Percentiles rank a stretch among this genome's conserved stretches.
These are phyloP conservation scores for Chaetothyriales sp. DNA, from an alignment of 2,329 filamentous ascomycete genomes.

Conservation along the genomic window DNA sequence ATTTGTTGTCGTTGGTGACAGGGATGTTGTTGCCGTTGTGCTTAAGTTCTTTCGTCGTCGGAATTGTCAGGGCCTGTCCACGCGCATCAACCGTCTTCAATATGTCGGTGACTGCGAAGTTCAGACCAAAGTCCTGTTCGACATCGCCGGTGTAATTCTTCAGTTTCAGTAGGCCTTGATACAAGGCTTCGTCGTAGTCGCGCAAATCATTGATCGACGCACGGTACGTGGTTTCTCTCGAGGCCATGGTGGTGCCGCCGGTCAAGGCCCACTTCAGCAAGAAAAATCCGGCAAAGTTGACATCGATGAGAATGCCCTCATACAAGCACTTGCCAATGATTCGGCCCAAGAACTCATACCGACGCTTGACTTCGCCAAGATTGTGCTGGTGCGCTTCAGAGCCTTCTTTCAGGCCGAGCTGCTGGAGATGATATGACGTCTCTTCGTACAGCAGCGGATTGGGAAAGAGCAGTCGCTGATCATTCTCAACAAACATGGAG, in stretches of 20 bases:
- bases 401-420: conserved; percentile 36
- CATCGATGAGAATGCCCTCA: conserved; percentile 87
- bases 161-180: conserved; percentile 58
- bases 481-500: conserved; percentile 67
- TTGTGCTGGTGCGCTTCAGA: conserved; percentile 44
- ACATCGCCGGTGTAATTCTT: conserved; percentile 44
- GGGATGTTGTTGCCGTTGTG: conserved; percentile 59
- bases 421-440: conserved; percentile 41
- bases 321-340: conserved; percentile 95
- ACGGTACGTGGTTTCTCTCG: conserved; percentile 61
- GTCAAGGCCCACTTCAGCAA: conserved; percentile 85
- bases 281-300: conserved; percentile 90
- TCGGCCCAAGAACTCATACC: conserved; percentile 83
- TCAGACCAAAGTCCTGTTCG: conserved; percentile 57
- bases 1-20: conserved; percentile 83
- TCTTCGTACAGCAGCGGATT: conserved; percentile 69
- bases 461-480: conserved; percentile 75
- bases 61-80: conserved; percentile 37
- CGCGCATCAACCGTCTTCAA: conserved; percentile 25
- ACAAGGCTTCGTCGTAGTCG: conserved; percentile 80
- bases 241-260: conserved; percentile 47
- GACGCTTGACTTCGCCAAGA: conserved; percentile 50
- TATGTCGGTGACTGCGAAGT: conserved; percentile 76
- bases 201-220: conserved; percentile 90
- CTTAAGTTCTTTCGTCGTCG: conserved; percentile 61